Base-by-base conservation (phyloP, 2,329 filamentous ascomycete species). In the Sporothrix schenckii region DNA sequence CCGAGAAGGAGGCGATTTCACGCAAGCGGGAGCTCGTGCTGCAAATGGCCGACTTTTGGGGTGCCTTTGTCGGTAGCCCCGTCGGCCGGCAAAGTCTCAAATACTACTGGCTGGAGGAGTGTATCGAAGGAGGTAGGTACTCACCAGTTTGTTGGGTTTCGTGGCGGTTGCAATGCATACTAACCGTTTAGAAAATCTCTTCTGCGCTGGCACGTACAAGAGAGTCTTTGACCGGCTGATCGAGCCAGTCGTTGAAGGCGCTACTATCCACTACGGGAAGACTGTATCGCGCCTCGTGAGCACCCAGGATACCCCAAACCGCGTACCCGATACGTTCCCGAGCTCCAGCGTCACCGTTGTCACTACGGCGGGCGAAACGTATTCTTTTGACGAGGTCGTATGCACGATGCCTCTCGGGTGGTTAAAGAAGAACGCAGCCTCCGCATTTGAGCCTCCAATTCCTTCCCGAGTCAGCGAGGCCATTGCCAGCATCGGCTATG, bases 41-140 rank as follows among this genome's bases (percentile, higher is more conserved):
- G 67, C 83, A 87, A 72, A 79, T 87, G 76, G 86, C 87, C 3
- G 86, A 90, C 74, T 83, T 88, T 75, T 92, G 91, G 89, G 91
- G 91, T 2, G 86, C 86, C 0, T 93, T 91, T 76, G 84, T 92
- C 6, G 91, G 91, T 16, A 89, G 85, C 71, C 85, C 87, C 0
- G 82, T 91, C 10, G 80, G 83, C 68, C 84, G 77, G 34, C 91
- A 93, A 77, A 92, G 89, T 74, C 81, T 93, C 44, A 91, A 89
- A 80, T 93, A 88, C 80, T 91, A 92, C 77, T 92, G 90, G 89
- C 77, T 93, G 5, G 91, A 93, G 76, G 90, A 93, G 78, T 92
- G 89, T 74, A 89, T 93, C 68, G 90, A 92, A 76, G 91, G 90
- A 60, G 86, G 87, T 87, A 76, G 74, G 81, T 5, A 1, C 4